phyloP scores from a whole-genome alignment of 2,329 filamentous ascomycete genomes.

The Apiospora hydei region DNA sequence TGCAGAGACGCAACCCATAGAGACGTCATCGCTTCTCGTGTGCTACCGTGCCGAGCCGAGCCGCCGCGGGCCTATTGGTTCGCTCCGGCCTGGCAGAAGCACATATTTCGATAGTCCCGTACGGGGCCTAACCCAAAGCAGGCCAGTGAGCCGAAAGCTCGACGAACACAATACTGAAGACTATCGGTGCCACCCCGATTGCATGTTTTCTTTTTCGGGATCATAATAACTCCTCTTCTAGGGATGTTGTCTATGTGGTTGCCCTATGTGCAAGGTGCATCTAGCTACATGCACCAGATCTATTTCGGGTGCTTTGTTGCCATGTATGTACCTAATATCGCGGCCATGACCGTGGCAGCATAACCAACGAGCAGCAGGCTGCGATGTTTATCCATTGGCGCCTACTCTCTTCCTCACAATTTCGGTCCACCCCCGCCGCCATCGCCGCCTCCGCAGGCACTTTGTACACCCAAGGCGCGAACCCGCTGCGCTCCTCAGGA shows the following conservation, averaged over 20 bases:
- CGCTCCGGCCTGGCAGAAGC: neutral
- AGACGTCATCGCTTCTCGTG: neutral
- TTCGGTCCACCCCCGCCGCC: neutral
- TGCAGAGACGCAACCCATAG: neutral
- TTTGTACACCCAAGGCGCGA: neutral
- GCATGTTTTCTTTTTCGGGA: neutral
- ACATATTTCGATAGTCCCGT: neutral
- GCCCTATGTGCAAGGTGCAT: neutral
- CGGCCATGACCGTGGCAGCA: neutral
- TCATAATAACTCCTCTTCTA: no score
- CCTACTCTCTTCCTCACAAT: neutral
- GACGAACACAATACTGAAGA: neutral
- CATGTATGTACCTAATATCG: neutral
- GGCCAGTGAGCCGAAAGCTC: neutral
- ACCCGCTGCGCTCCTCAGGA: neutral
- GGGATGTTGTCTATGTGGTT: neutral
- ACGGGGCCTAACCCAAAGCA: neutral
- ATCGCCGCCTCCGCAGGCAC: conserved; percentile 4
- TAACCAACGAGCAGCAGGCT: neutral
- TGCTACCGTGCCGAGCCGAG: neutral
- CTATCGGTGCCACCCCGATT: neutral
- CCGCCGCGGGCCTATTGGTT: conserved; percentile 1
- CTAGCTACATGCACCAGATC: neutral
- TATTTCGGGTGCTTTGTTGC: neutral
- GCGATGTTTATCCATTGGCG: neutral